phyloP scores from a whole-genome alignment of 108 stramenopile genomes.

The Nitzschia putrida region DNA sequence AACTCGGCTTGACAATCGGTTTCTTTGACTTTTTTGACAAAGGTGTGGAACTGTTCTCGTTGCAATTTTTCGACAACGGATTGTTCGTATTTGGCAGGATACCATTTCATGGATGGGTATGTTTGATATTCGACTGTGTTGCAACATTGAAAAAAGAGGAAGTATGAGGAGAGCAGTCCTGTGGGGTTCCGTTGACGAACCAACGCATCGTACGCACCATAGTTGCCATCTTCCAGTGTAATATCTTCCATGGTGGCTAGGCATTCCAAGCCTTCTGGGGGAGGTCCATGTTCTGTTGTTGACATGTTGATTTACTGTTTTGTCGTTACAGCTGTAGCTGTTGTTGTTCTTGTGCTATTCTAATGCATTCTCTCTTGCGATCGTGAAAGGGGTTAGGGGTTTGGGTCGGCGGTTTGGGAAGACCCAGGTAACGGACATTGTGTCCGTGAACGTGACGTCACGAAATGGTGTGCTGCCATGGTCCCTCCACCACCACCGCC shows the following conservation, averaged over 20 bases:
- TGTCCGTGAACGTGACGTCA: no score
- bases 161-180: background rate
- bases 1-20: conserved; percentile 86
- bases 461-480: no score
- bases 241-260: conserved; percentile 79
- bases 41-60: conserved; percentile 32
- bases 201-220: conserved; percentile 23
- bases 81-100: conserved; percentile 63
- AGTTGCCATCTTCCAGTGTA: conserved; percentile 73
- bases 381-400: no score
- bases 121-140: conserved; percentile 70
- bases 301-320: no score
- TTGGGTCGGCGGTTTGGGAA: no score
- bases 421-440: no score
- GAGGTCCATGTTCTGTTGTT: no score
- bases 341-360: no score
- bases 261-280: conserved; percentile 19
- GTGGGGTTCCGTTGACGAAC: no score
- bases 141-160: conserved; percentile 11
- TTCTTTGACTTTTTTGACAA: conserved; percentile 57
- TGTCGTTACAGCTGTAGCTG: no score
- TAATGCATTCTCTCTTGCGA: no score
- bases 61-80: conserved; percentile 60
- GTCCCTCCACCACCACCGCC: no score
- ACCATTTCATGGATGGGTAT: conserved; percentile 71